Evolutionary conservation across 352 stramenopile genomes (phyloP), one percentile per base, ranked within the genome.

Genomic region (Pilasporangium apinafurcum): DNA sequence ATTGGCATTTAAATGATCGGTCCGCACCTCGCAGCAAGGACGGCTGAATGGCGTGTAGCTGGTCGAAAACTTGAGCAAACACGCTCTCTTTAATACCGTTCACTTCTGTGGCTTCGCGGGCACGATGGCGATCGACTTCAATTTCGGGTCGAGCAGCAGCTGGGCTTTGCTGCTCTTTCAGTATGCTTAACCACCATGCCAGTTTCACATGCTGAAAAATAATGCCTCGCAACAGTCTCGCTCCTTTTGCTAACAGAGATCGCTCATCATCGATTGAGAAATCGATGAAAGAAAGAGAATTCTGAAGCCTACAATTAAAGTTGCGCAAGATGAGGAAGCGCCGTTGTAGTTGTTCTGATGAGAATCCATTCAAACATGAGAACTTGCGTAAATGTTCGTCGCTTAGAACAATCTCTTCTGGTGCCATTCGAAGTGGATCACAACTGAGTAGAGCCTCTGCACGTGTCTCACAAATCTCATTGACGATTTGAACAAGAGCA

Each of bases 1-100:
- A 96, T 44, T 96, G 78, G 41, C 80, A 94, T 53, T 96, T 95
- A 63, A 96, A 97, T 10, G 92, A 70, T 21, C 92, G 83, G 17
- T 95, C 86, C 2, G 74, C 64, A 1, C 85, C 80, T 17, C 88
- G 69, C 27, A 96, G 51, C 8, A 94, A 58, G 8, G 83, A 86
- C n/a, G 86, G 85, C 45, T 95, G 83, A 14, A 94, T 68, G 3
- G 55, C 37, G 37, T 96, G 86, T 8, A 96, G 57, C 35, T 96
- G 86, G 12, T 83, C 68, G 44, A 95, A 95, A 16, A 64, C 80
- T 37, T 96, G 86, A 3, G 75, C 72, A 57, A 95, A 96, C 1
- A 95, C 83, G 30, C 65, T 84, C 8, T 92, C 78, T 5, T 72
- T 74, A 7, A 77, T 53, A 17, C 80, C 79, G 0, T 65, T 80